phyloP scores from a whole-genome alignment of 2,329 filamentous ascomycete species.

The Fusarium sp. region DNA sequence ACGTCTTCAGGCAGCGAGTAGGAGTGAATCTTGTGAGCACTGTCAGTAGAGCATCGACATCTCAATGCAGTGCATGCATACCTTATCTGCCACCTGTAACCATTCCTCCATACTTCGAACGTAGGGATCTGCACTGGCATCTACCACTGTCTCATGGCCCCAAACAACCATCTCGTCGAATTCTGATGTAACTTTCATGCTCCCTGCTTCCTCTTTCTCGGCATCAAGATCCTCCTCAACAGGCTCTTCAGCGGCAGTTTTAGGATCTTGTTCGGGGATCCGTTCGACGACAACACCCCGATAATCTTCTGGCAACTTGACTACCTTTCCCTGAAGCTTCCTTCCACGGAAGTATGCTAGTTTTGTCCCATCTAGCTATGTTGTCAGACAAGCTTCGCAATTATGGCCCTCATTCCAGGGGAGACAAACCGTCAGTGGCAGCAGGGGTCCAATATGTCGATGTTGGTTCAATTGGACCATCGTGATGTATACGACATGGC shows the following conservation, averaged over 20 bases:
- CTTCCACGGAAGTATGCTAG: slow-evolving; percentile 82
- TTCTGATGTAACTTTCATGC: slow-evolving; percentile 70
- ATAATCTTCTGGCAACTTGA: slow-evolving; percentile 78
- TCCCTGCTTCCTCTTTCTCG: slow-evolving; percentile 57
- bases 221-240: slow-evolving; percentile 57
- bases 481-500: slow-evolving; percentile 82
- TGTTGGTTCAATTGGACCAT: slow-evolving; percentile 74
- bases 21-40: slow-evolving; percentile 39
- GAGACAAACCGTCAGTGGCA: slow-evolving; percentile 56
- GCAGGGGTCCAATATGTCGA: slow-evolving; percentile 77
- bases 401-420: not conserved
- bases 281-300: slow-evolving; percentile 67
- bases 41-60: slow-evolving; percentile 5
- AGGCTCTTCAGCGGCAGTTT: slow-evolving; percentile 53
- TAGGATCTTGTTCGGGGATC: slow-evolving; percentile 52
- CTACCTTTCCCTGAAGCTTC: slow-evolving; percentile 74
- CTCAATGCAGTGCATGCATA: slow-evolving; percentile 52
- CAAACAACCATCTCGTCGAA: slow-evolving; percentile 86
- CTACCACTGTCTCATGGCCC: slow-evolving; percentile 78
- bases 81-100: slow-evolving; percentile 77
- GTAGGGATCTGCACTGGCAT: slow-evolving; percentile 73
- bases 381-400: slow-evolving; percentile 9
- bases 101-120: slow-evolving; percentile 83
- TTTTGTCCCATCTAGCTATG: slow-evolving; percentile 58
- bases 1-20: slow-evolving; percentile 21